A percentile compares a stretch with the other conserved stretches of the same genome.
Conservation (phyloP, 148 eudicot genomes). For the Rhododendron henanense region DNA sequence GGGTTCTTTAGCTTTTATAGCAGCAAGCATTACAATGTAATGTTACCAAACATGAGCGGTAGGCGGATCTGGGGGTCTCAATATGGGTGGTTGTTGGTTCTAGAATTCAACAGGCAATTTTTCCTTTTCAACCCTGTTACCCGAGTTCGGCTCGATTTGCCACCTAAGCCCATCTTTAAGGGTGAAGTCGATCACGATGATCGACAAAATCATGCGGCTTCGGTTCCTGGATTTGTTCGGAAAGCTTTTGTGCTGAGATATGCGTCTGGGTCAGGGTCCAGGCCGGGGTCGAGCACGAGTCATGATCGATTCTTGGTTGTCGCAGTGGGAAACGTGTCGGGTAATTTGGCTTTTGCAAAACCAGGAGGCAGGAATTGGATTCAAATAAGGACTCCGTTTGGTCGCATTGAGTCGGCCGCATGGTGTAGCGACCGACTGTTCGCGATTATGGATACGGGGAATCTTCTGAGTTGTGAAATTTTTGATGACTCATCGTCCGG, state of each 20-base stretch:
- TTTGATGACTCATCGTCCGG: background rate
- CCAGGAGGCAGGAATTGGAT: conserved; percentile 18
- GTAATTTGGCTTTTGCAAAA: conserved; percentile 17
- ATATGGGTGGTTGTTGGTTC: conserved; percentile 10
- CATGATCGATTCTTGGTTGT: conserved; percentile 8
- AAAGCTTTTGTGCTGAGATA: conserved; percentile 16
- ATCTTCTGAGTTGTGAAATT: conserved; percentile 7
- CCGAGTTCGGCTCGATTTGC: conserved; percentile 10
- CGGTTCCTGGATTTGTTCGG: conserved; percentile 15
- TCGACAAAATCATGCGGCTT: conserved; percentile 11
- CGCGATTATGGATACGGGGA: background rate
- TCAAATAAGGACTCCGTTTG: conserved; percentile 17
- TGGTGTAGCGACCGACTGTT: conserved; percentile 12
- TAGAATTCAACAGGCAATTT: conserved; percentile 7
- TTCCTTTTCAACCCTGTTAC: conserved; percentile 19
- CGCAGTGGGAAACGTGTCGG: conserved; percentile 12
- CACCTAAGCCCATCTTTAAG: conserved; percentile 17
- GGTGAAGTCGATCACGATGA: conserved; percentile 19
- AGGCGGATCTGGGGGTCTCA: conserved; percentile 20
- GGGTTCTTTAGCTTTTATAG: conserved; percentile 13
- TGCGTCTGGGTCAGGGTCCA: background rate
- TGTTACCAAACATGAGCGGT: conserved; percentile 2
- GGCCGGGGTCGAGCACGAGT: background rate
- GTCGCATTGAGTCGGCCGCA: conserved; percentile 16
- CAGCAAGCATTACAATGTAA: background rate